Conservation (phyloP, 139 green algal genomes). For the Closterium sp. region DNA sequence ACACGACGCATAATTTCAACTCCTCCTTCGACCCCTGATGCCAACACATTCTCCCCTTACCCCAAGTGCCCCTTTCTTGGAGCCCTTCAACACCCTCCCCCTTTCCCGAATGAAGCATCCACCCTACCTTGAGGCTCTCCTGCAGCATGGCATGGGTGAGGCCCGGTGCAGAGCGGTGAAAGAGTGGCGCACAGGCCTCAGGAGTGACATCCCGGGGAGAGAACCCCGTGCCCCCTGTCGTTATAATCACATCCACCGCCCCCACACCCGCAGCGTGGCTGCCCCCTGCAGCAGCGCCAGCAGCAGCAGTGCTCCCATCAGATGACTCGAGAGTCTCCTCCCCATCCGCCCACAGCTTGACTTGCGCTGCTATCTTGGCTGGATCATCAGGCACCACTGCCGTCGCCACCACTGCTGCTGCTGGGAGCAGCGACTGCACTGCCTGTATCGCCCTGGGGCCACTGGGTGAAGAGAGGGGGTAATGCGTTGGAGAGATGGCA, state of each 20-base stretch:
- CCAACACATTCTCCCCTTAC: too few species aligned
- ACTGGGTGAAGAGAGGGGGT: neutral
- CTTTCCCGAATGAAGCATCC: too few species aligned
- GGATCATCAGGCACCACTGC: conserved; percentile 42
- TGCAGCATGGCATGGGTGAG: conserved; percentile 41
- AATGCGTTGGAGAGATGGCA: neutral
- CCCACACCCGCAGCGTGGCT: neutral
- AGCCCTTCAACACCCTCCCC: too few species aligned
- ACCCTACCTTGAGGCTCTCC: conserved; percentile 45
- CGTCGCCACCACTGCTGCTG: conserved; percentile 32
- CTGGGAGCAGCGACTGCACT: conserved; percentile 20
- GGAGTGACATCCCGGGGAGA: conserved; percentile 47
- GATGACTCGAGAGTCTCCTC: neutral
- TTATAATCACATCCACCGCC: neutral
- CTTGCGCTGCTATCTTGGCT: neutral
- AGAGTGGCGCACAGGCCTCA: conserved; percentile 36
- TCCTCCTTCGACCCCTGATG: too few species aligned
- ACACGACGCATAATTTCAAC: too few species aligned
- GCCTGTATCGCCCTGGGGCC: conserved; percentile 19
- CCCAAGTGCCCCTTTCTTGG: too few species aligned
- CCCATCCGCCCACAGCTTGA: neutral
- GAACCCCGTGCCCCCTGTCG: conserved; percentile 49
- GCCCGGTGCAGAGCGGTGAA: conserved; percentile 42
- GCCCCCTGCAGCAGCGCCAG: neutral
- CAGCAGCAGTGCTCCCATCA: too few species aligned